Evolutionary conservation across 305 asterid species (phyloP).

Genomic region (Fraxinus latifolia): DNA sequence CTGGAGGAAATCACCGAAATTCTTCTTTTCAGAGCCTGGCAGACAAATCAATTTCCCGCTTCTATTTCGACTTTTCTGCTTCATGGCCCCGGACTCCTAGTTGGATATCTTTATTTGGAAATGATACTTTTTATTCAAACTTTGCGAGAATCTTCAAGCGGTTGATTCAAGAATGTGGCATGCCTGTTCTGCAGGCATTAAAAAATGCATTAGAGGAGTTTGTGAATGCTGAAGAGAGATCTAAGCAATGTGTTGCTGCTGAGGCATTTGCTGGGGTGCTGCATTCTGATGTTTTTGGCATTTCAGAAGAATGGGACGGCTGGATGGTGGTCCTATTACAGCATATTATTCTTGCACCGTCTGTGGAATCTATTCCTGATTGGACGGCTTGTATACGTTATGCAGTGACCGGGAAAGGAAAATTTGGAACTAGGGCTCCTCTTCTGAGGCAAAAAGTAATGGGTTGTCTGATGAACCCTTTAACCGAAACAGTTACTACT

Average conservation of each 20-base stretch:
- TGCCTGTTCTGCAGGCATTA: constrained; percentile 72
- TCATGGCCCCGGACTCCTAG: constrained; percentile 99
- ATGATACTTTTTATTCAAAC: constrained; percentile 77
- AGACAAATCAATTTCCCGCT: constrained; percentile 89
- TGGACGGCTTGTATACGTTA: constrained; percentile 95
- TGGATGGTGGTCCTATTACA: constrained; percentile 78
- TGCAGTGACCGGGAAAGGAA: constrained; percentile 97
- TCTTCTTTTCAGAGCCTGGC: constrained; percentile 85
- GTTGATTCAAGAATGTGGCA: constrained; percentile 92
- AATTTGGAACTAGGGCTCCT: constrained; percentile 73
- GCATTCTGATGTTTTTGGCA: constrained; percentile 85
- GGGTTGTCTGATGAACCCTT: constrained; percentile 85
- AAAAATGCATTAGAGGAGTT: constrained; percentile 71
- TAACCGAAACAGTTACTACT: constrained; percentile 70
- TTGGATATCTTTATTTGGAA: constrained; percentile 92
- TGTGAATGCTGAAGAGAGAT: constrained; percentile 82
- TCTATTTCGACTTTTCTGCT: constrained; percentile 96
- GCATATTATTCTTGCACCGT: constrained; percentile 73
- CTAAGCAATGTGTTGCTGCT: constrained; percentile 99
- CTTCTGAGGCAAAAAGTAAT: constrained; percentile 72
- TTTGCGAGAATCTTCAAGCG: constrained; percentile 93
- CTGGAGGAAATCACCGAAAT: constrained; percentile 75
- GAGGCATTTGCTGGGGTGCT: constrained; percentile 94
- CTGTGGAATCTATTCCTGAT: constrained; percentile 94
- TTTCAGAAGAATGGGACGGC: constrained; percentile 92